Base-by-base conservation (phyloP, 306 rosid species). In the Cajanus cajan region DNA sequence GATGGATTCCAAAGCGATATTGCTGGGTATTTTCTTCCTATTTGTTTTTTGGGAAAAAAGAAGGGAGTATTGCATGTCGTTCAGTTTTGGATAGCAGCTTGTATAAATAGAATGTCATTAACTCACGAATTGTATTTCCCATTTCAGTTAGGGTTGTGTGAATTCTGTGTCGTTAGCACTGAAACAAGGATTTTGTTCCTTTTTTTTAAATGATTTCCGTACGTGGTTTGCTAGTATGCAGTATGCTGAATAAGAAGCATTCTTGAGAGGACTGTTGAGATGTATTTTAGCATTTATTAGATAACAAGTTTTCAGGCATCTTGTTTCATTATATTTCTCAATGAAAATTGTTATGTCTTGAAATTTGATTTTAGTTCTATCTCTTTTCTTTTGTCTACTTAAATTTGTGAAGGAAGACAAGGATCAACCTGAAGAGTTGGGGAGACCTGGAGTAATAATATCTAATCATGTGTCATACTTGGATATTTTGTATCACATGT, bases 401-500 rank as follows among this genome's bases (percentile, higher is more conserved):
- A 69, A 55, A 76, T 84, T 72, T 40, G 37, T 74, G 90, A 81
- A 85, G 78, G 94, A 77, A 55, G 71, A 43, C 33, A 67, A 68
- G 78, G 67, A 11, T 62, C 84, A 88, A 73, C 44, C 84, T 50
- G 86, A 82, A 75, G 96, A 84, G 85, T 74, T 43, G 68, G 91
- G 76, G 82, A 86, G 90, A 67, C 93, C 98, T 18, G 99, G 98
- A 24, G 98, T 88, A 21, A 89, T 96, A 70, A 85, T 96, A 81
- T 90, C 98, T 18, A 96, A 96, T 75, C 99, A 96, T 6, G 90
- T 93, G 9, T 96, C 99, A 4, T 86, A 96, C 92, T 78, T 96
- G 88, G 99, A 96, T 88, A 89, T 88, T 78, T 88, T 96, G 93
- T 93, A 93, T 84, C 97, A 96, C 73, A 89, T 93, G 99, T 91